These are phyloP conservation scores for Madurella mycetomatis DNA, from an alignment of 2,329 filamentous ascomycete genomes.

Conservation along the genomic window DNA sequence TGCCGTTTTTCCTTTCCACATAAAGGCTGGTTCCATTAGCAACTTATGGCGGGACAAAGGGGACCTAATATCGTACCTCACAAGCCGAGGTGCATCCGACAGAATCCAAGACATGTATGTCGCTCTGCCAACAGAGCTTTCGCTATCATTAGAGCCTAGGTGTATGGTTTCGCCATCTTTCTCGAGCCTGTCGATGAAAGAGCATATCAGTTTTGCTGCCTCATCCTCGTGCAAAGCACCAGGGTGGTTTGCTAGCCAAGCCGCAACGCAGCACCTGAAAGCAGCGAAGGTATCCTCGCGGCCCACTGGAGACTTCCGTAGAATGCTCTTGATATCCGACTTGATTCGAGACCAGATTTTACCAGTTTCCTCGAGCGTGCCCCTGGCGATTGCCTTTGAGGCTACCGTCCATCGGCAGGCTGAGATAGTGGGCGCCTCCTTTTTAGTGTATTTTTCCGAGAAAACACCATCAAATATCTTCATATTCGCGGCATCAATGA, in stretches of 20 bases:
- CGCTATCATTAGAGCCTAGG: background rate
- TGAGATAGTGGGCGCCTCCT: conserved; percentile 16
- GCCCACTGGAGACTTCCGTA: conserved; percentile 21
- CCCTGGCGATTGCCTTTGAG: conserved; percentile 27
- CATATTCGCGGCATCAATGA: conserved; percentile 38
- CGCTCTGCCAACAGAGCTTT: conserved; percentile 2
- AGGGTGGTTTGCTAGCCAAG: conserved; percentile 29
- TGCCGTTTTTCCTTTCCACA: conserved; percentile 10
- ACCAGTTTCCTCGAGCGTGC: conserved; percentile 23
- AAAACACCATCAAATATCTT: conserved; percentile 24
- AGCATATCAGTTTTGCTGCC: conserved; percentile 25
- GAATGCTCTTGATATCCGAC: conserved; percentile 21
- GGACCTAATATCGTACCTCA: conserved; percentile 7
- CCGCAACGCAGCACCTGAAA: conserved; percentile 29
- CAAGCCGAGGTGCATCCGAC: conserved; percentile 14
- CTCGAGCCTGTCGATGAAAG: conserved; percentile 28
- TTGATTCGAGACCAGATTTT: conserved; percentile 28
- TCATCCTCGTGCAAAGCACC: conserved; percentile 25
- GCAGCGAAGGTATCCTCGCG: conserved; percentile 28
- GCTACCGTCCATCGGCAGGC: conserved; percentile 25
- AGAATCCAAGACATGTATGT: conserved; percentile 23
- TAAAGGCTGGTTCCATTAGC: conserved; percentile 16
- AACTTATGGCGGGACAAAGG: background rate
- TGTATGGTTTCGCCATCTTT: conserved; percentile 7
- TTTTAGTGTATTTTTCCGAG: conserved; percentile 16